phyloP scores from a whole-genome alignment of 2,329 filamentous ascomycete species.

The Metarhizium sp. region DNA sequence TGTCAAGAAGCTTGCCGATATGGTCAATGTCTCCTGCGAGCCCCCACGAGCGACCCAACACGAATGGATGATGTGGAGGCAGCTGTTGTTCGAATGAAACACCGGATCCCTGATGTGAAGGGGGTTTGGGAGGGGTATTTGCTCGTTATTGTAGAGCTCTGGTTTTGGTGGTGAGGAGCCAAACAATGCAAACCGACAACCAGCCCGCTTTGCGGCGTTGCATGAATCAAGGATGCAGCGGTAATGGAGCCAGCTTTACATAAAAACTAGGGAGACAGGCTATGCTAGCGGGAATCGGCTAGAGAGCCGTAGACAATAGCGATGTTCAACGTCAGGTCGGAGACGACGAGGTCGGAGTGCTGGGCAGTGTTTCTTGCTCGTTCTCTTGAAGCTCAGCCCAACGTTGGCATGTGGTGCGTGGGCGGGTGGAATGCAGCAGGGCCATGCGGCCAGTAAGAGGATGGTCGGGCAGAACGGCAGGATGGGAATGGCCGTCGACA shows the following conservation, averaged over 20 bases:
- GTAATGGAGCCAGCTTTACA: not conserved
- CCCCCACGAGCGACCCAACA: not conserved
- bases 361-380: not conserved
- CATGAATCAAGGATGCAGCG: not conserved
- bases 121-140: not conserved
- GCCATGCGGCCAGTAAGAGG: not conserved
- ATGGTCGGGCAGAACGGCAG: not conserved
- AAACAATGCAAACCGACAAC: not conserved
- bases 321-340: not conserved
- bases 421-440: not conserved
- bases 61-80: not conserved
- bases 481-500: not conserved
- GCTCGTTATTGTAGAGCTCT: not conserved
- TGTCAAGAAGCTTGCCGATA: not conserved
- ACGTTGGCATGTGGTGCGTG: slow-evolving; percentile 2
- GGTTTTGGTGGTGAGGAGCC: not conserved
- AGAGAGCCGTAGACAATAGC: too few species aligned
- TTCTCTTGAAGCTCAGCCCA: not conserved
- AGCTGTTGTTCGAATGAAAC: not conserved
- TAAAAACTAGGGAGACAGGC: not conserved
- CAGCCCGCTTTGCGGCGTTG: not conserved
- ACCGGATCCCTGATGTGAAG: not conserved
- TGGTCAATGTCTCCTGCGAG: not conserved
- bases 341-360: not conserved
- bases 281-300: not conserved